Base-by-base conservation (phyloP, 2,329 filamentous ascomycete species). In the Xylaria sp. region DNA sequence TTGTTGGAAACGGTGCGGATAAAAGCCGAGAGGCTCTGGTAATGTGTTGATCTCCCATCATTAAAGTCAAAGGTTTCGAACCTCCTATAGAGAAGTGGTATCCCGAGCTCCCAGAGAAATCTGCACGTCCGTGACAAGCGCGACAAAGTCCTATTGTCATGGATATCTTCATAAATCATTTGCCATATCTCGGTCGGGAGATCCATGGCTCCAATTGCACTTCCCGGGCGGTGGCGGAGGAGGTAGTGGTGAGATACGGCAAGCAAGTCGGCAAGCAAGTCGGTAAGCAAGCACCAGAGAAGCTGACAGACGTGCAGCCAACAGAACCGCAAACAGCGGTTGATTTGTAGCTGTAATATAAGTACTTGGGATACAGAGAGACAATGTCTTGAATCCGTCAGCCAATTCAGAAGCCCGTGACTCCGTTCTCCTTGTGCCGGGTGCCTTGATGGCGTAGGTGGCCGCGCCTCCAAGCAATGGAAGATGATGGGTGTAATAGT, bases 151-250 rank as follows among this genome's bases (percentile, higher is more conserved):
- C 25, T 62, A 5, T 71, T 71, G 25, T 73, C 71, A 37, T 54
- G 60, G 32, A 73, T 68, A 32, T 54, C 65, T 16, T 65, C 67
- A 60, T 72, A 69, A 3, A 71, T 69, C 65, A 71, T 70, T 29
- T 70, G 67, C 71, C 71, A 73, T 53, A 73, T 70, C 63, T 73
- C 71, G 47, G 68, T 71, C 18, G 71, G 71, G 16, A 73, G 64
- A 44, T 72, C 69, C 68, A 72, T 72, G 68, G 51, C 48, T 32
- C 29, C 21, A 23, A 29, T 42, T 21, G 27, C 25, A 16, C 29
- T 47, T 23, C 27, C 48, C 25, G 12, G 2, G 42, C 9, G 37
- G n/a, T 21, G n/a, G n/a, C 9, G 44, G n/a, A 10, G 44, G 44
- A 9, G n/a, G 44, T 47, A 54, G 37, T 23, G 51, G 59, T 54